Evolutionary conservation across 768 basidiomycete genomes (phyloP), one percentile per base, ranked within the genome.

Genomic region (Pulveroboletus sp.): DNA sequence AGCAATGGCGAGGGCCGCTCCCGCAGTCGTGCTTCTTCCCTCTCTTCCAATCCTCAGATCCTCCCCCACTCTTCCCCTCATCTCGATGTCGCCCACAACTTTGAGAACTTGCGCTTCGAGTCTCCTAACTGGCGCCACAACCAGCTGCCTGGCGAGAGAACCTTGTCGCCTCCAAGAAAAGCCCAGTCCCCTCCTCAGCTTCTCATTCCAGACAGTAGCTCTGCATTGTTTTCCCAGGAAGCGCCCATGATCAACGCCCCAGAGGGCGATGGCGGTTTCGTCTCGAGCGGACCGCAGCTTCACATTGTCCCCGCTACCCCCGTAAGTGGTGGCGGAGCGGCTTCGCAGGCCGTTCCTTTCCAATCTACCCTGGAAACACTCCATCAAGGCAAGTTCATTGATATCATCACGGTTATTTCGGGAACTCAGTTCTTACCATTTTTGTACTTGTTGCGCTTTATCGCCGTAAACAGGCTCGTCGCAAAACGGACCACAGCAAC

Each of bases 231-330:
- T 30, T 60, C 82, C 8, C 75, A 73, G 63, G 62, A 66, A 24
- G 70, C 63, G 33, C 82, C 75, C 39, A 75, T 71, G 59, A 83
- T 84, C 57, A 82, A 82, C 45, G 82, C 82, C 11, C 83, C 83
- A 2, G 77, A 79, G 4, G 83, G 78, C 37, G 76, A 77, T 47
- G 79, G 77, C 33, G 70, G 71, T 27, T 67, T 69, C 47, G 67
- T 72, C 43, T 63, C 69, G 8, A 69, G 71, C 15, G 81, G 84
- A 0, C 87, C 85, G 1, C 78, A 77, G 45, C 75, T 92, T 53
- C 81, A 89, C 61, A 83, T 92, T 54, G 87, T 90, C 7, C 89
- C 89, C 37, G 86, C 89, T 18, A 92, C 89, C 4, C 89, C 89
- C 8, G 75, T 92, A 48, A 79, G 78, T 52, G 83, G 82, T 39